Evolutionary conservation across 148 eudicot genomes (phyloP), one percentile per base, ranked within the genome.

Genomic region (Chenopodium formosanum): DNA sequence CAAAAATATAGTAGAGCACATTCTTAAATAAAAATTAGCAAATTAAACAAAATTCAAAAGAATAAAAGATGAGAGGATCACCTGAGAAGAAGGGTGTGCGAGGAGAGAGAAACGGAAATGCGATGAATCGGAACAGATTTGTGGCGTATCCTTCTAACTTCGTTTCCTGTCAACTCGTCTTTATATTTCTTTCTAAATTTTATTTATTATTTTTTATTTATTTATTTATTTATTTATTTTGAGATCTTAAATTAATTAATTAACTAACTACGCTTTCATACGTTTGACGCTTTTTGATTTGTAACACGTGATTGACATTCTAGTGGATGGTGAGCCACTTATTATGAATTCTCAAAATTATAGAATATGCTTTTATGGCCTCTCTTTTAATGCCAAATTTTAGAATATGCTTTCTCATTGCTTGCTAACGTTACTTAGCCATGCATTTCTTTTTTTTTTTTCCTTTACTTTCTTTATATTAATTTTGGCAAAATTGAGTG

Each of bases 21-120:
- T 50, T 50, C 52, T 4, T 37, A 20, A 56, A 17, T 22, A 53
- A 20, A 4, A 40, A 5, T 2, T 2, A 73, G 1, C 9, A 1
- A 82, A 20, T 11, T 31, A 46, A 71, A 22, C 20, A 37, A 37
- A 19, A 68, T n/a, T 23, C 13, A 0, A 25, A 25, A 25, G 12
- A n/a, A 58, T 17, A 31, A 58, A 14, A 58, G 66, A 47, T 50
- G 76, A 69, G 73, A 79, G 70, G 70, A 70, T 74, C 12, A 84
- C 83, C 83, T 75, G 77, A 78, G 82, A 58, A 79, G 76, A 32
- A 70, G 31, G 80, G 60, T 22, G 53, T 34, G 68, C 34, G 78
- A 73, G 5, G 63, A 69, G 76, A 40, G 40, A 77, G 60, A 48
- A 58, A n/a, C 52, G 71, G 70, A 76, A 67, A 34, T 9, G 58